Conservation (phyloP, 495 filamentous ascomycete species). For the Aspergillus coremiiformis region DNA sequence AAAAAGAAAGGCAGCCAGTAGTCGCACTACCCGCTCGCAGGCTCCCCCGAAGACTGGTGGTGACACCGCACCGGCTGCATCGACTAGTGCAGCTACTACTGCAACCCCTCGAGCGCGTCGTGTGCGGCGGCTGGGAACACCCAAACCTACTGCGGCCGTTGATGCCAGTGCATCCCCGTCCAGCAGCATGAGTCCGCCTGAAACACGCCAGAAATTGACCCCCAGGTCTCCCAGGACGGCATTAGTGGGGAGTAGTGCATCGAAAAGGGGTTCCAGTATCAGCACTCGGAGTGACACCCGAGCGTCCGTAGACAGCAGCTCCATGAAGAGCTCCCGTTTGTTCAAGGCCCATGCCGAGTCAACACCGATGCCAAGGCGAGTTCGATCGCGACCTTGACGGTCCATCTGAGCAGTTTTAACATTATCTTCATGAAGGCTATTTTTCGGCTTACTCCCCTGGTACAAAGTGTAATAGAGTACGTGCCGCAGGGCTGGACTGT, state of each 20-base stretch:
- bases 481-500: background rate
- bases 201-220: constrained; percentile 34
- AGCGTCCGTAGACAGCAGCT: constrained; percentile 12
- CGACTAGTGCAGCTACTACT: constrained; percentile 23
- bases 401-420: background rate
- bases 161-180: constrained; percentile 7
- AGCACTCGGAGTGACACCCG: constrained; percentile 1
- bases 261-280: constrained; percentile 10
- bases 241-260: constrained; percentile 12
- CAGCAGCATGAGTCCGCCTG: constrained; percentile 19
- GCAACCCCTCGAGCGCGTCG: constrained; percentile 30
- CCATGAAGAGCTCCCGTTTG: constrained; percentile 27
- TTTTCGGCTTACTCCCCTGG: constrained; percentile 1
- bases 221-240: constrained; percentile 32
- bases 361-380: constrained; percentile 34
- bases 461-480: background rate
- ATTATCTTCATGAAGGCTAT: background rate
- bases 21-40: constrained; percentile 23
- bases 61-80: constrained; percentile 10
- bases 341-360: constrained; percentile 34
- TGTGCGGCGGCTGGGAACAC: constrained; percentile 30
- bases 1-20: constrained; percentile 22
- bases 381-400: constrained; percentile 28
- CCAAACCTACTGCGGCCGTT: constrained; percentile 6
- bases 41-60: constrained; percentile 15